Percentiles rank a stretch among this genome's conserved stretches.
Evolutionary conservation across 257 asterid species (phyloP).

Genomic region (Salvia rosmarinus): DNA sequence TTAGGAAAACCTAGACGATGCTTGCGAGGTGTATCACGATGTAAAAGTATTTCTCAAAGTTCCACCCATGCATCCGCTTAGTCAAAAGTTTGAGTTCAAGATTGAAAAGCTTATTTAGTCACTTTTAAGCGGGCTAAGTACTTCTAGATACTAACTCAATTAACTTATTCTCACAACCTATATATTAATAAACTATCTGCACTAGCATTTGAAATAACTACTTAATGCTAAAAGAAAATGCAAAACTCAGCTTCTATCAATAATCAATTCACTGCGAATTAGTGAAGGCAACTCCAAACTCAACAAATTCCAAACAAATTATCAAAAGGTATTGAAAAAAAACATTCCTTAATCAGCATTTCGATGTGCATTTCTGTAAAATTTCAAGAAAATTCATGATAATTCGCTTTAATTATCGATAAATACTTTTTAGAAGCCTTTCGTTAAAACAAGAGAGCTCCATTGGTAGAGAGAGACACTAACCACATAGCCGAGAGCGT

Average conservation of each 20-base stretch:
- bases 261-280: background rate
- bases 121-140: no score
- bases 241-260: no score
- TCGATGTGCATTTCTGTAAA: background rate
- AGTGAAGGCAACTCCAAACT: constrained; percentile 41
- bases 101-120: constrained; percentile 59
- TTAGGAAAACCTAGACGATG: constrained; percentile 86
- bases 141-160: no score
- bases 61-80: constrained; percentile 96
- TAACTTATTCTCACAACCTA: no score
- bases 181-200: no score
- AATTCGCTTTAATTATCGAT: background rate
- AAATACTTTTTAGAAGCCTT: constrained; percentile 34
- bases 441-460: constrained; percentile 53
- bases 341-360: background rate
- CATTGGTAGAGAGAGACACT: constrained; percentile 49
- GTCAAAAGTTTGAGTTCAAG: constrained; percentile 77
- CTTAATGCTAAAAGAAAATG: no score
- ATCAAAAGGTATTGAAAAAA: constrained; percentile 48
- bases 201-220: no score
- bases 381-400: no score
- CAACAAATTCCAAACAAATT: constrained; percentile 38
- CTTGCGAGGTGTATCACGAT: constrained; percentile 81
- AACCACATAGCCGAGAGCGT: constrained; percentile 41
- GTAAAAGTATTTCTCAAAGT: constrained; percentile 75